phyloP scores from a whole-genome alignment of 2,329 filamentous ascomycete species.

The Dactylellina cionopaga region DNA sequence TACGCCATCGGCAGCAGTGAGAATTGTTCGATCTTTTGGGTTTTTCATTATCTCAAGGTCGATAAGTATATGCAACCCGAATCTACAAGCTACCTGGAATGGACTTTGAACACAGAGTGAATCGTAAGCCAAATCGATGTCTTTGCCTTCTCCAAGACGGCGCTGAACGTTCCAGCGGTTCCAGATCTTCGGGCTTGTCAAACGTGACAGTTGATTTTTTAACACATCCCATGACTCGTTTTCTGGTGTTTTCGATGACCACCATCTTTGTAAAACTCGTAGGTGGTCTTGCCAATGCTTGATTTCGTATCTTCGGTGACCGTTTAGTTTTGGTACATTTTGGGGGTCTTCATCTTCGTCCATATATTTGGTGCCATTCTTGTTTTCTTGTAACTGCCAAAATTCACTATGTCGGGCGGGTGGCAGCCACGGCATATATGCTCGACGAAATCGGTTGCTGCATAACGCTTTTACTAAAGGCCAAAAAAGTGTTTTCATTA shows the following conservation, averaged over 20 bases:
- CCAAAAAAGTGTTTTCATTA: not conserved
- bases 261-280: not conserved
- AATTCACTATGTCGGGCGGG: not conserved
- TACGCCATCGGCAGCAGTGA: not conserved
- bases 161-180: not conserved
- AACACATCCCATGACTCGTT: not conserved
- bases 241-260: not conserved
- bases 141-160: not conserved
- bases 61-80: not conserved
- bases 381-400: not conserved
- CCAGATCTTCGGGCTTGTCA: not conserved
- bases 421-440: not conserved
- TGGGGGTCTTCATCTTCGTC: not conserved
- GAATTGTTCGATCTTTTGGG: not conserved
- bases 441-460: not conserved
- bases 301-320: not conserved
- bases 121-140: not conserved
- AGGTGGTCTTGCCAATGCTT: not conserved
- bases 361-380: not conserved
- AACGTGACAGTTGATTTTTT: not conserved
- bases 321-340: not conserved
- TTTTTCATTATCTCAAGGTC: not conserved
- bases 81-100: not conserved
- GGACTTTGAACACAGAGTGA: not conserved
- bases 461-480: not conserved